A percentile compares a stretch with the other conserved stretches of the same genome.
phyloP scores from a whole-genome alignment of 352 stramenopile species.

The Globisporangium middletonii region DNA sequence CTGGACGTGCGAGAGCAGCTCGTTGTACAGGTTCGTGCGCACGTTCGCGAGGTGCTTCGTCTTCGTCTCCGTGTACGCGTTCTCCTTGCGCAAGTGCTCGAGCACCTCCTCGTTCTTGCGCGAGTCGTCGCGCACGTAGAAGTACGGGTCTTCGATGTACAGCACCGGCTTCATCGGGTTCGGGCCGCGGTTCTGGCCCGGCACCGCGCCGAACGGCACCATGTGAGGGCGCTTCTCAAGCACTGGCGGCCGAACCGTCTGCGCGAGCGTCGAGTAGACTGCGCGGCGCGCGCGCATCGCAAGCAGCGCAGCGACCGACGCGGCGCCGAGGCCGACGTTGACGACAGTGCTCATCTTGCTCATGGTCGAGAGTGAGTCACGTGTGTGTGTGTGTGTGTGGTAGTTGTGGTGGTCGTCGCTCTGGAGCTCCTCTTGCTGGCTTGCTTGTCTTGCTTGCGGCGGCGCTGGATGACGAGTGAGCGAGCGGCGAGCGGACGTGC shows the following conservation, averaged over 20 bases:
- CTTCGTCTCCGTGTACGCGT: conserved; percentile 88
- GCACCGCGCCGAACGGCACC: conserved; percentile 78
- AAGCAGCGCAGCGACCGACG: conserved; percentile 47
- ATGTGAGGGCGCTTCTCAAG: conserved; percentile 72
- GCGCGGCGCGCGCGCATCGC: conserved; percentile 48
- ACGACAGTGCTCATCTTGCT: conserved; percentile 38
- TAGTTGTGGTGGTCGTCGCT: background rate
- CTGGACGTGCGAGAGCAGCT: conserved; percentile 90
- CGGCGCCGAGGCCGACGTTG: conserved; percentile 50
- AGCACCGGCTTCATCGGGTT: conserved; percentile 88
- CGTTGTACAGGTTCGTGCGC: conserved; percentile 88
- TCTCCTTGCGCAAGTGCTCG: conserved; percentile 90
- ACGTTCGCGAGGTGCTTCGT: conserved; percentile 81
- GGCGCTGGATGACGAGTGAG: too few relatives aligned
- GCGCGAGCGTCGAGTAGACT: conserved; percentile 50
- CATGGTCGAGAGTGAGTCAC: conserved; percentile 19
- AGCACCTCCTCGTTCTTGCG: conserved; percentile 90
- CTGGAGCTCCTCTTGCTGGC: too few relatives aligned
- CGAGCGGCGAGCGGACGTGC: too few relatives aligned
- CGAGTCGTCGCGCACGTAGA: conserved; percentile 93
- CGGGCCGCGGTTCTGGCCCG: conserved; percentile 70
- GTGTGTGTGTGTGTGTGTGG: background rate
- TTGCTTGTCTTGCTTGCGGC: too few relatives aligned
- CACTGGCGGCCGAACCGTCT: conserved; percentile 41
- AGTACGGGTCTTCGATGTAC: conserved; percentile 92